phyloP scores from a whole-genome alignment of 352 stramenopile genomes.

The Globisporangium iwayamae region DNA sequence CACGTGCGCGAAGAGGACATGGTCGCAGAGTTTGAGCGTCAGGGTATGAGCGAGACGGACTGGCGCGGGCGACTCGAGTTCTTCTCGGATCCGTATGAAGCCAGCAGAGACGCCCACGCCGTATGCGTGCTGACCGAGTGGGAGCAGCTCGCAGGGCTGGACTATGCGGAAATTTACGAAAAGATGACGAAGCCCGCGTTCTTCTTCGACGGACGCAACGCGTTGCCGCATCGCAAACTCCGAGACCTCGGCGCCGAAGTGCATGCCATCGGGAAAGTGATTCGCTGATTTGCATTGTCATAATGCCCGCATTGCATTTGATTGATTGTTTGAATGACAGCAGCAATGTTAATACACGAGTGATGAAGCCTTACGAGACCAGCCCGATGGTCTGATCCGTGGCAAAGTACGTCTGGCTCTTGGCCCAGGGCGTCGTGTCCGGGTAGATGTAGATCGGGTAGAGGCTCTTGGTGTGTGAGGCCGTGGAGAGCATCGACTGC shows the following conservation, averaged over 20 bases:
- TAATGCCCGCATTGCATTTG: neutral
- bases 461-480: constrained; percentile 40
- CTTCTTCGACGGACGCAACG: constrained; percentile 98
- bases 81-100: constrained; percentile 88
- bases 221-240: constrained; percentile 93
- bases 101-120: constrained; percentile 90
- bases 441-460: constrained; percentile 82
- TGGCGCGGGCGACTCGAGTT: constrained; percentile 20
- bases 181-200: constrained; percentile 99
- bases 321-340: neutral
- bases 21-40: constrained; percentile 74
- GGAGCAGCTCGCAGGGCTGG: constrained; percentile 97
- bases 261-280: constrained; percentile 90
- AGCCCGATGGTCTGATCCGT: constrained; percentile 39
- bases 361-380: neutral
- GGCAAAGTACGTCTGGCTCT: constrained; percentile 52
- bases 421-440: constrained; percentile 55
- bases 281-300: neutral
- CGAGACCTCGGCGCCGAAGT: constrained; percentile 97
- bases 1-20: constrained; percentile 97
- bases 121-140: constrained; percentile 35
- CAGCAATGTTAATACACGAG: neutral
- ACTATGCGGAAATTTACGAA: constrained; percentile 96
- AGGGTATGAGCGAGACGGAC: constrained; percentile 87
- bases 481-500: constrained; percentile 64